Percentiles rank a stretch among this genome's conserved stretches.
phyloP scores from a whole-genome alignment of 208 protist genomes.

The Entamoeba nuttalli region DNA sequence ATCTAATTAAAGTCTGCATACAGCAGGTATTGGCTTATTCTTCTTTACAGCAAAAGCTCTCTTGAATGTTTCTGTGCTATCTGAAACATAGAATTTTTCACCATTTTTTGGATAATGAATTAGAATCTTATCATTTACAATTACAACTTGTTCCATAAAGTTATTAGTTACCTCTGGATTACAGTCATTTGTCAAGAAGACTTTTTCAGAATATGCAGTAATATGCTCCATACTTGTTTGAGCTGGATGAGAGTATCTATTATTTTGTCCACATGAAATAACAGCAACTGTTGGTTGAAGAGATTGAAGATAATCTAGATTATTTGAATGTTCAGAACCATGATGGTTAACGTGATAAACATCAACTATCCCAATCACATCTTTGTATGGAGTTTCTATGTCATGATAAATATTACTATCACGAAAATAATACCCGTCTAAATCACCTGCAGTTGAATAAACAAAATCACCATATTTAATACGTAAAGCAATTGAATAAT shows the following conservation, averaged over 20 bases:
- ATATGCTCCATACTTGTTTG: neutral
- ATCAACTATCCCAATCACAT: neutral
- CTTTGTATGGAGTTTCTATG: neutral
- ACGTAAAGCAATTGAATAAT: neutral
- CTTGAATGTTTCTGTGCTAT: neutral
- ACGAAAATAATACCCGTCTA: neutral
- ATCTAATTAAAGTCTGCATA: no score
- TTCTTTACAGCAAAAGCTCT: neutral
- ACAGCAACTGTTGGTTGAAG: neutral
- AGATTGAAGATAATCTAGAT: neutral
- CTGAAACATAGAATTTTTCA: neutral
- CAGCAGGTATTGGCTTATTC: neutral
- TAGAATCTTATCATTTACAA: neutral
- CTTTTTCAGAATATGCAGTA: neutral
- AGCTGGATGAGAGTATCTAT: neutral
- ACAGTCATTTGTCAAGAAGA: neutral
- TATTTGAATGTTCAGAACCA: neutral
- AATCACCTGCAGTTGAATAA: neutral
- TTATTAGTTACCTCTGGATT: neutral
- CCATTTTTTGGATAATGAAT: neutral
- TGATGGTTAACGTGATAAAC: neutral
- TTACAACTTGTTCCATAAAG: neutral
- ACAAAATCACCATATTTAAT: neutral
- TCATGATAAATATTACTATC: neutral
- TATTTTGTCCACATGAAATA: neutral